Base-by-base conservation (phyloP, 164 flowering plant species). In the Macadamia tetraphylla region DNA sequence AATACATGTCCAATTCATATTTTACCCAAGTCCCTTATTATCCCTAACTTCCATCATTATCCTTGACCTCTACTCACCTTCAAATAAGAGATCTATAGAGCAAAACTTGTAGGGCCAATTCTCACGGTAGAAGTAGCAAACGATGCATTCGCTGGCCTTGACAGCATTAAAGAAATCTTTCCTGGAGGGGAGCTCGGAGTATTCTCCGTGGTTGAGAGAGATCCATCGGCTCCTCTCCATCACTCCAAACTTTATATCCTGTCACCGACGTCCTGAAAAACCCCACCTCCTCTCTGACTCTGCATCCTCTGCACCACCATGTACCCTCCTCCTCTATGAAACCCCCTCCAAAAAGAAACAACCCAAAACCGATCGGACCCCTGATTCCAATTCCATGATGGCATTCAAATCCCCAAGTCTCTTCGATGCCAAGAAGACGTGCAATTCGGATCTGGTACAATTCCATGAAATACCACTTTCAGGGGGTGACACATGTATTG, bases 161-260 rank as follows among this genome's bases (percentile, higher is more conserved):
- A 85, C 89, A 43, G 57, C 77, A 14, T 87, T 44, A 70, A 88
- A 88, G 77, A 88, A 88, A n/a, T 88, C 94, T 75, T 88, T 88
- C 83, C 87, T 91, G 60, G 79, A 64, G 35, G 71, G 82, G 65
- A 88, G 85, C 82, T 88, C 94, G 23, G 87, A 69, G 76, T 87
- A 88, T 29, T 88, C 94, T 53, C 89, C 88, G 44, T 87, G 94
- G 29, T 91, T 91, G 23, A 85, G 81, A 48, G 86, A 68, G 80
- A 85, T 79, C 94, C 94, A 88, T 64, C 86, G 89, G 74, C 75
- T 81, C 64, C 85, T 80, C 79, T 85, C 87, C 83, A 23, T 23
- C 23, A 23, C 23, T 18, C 70, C 23, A 0, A 23, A 10, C 17
- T 72, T 43, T 23, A 23, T 23, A 23, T 23, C 68, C 83, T 6